Conservation (phyloP, 371 early-diverging fungal species). For the Batkoa obscura region DNA sequence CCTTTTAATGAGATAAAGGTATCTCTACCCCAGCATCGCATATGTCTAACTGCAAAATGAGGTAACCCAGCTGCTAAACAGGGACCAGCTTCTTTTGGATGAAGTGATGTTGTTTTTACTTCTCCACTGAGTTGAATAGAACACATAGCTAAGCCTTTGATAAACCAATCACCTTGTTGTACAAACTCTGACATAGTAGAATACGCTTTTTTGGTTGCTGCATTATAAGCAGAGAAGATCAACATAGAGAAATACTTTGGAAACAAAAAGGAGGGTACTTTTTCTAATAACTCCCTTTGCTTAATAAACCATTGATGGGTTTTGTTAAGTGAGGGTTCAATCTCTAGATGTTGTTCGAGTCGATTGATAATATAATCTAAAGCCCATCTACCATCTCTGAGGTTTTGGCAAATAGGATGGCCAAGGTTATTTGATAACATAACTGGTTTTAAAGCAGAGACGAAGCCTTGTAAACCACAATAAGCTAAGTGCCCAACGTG, state of each 20-base stretch:
- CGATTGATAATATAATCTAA: conserved; percentile 65
- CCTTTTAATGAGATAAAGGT: conserved; percentile 83
- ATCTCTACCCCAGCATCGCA: conserved; percentile 97
- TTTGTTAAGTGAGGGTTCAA: conserved; percentile 23
- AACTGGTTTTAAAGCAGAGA: conserved; percentile 48
- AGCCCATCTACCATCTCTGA: conserved; percentile 83
- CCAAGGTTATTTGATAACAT: conserved; percentile 76
- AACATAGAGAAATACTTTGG: conserved; percentile 87
- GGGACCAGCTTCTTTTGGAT: conserved; percentile 33
- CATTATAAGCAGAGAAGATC: conserved; percentile 51
- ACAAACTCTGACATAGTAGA: conserved; percentile 33
- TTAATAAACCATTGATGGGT: conserved; percentile 53
- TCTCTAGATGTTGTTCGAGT: conserved; percentile 27
- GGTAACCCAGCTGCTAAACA: conserved; percentile 88
- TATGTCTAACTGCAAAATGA: conserved; percentile 80
- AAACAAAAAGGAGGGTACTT: conserved; percentile 56
- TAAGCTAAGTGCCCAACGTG: conserved; percentile 59
- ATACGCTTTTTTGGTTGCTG: conserved; percentile 39
- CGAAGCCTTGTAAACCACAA: conserved; percentile 85
- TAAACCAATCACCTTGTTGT: conserved; percentile 32
- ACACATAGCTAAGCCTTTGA: conserved; percentile 46
- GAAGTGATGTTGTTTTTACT: conserved; percentile 57
- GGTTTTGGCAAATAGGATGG: conserved; percentile 73
- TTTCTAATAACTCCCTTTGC: conserved; percentile 41
- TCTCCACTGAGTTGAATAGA: conserved; percentile 64